Evolutionary conservation across 2,329 filamentous ascomycete species (phyloP), one percentile per base, ranked within the genome.

Genomic region (Xylaria sp.): DNA sequence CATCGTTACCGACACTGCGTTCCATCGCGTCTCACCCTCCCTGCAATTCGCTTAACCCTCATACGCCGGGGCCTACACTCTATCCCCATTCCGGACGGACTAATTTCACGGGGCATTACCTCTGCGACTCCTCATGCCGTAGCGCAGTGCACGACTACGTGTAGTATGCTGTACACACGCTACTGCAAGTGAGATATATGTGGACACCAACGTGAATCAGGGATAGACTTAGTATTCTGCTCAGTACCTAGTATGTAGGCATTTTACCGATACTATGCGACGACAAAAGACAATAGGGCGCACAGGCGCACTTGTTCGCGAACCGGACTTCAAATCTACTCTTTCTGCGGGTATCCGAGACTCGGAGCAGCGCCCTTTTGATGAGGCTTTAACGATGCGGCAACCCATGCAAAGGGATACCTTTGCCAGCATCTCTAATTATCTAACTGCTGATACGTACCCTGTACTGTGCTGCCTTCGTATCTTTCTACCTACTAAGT

Each of bases 1-100:
- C 70, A 72, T 61, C 43, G 54, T 57, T 66, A 68, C 63, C 62
- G 60, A 33, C 49, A 17, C 61, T 60, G 60, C 46, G 57, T 61
- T 60, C 60, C 57, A 67, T 60, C 51, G 54, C 38, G 64, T 62
- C 64, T 64, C 50, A 64, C 57, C 40, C 61, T 53, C 60, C 60
- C 45, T 61, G 49, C 28, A 50, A 37, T 40, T 21, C n/a, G 53
- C 53, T 28, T 45, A n/a, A n/a, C 31, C 49, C 53, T 61, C 2
- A 28, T 37, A 46, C 43, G n/a, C 42, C 19, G 17, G n/a, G n/a
- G n/a, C 45, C 45, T 15, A 31, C 49, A 31, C 15, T n/a, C 38
- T 21, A 46, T 21, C 33, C 57, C 37, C 28, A 9, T 23, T 57
- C 43, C 15, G 19, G 53, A 12, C 7, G 6, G 23, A 33, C 11